Evolutionary conservation across 2,329 filamentous ascomycete genomes (phyloP).

Genomic region (Helicocarpus griseus): DNA sequence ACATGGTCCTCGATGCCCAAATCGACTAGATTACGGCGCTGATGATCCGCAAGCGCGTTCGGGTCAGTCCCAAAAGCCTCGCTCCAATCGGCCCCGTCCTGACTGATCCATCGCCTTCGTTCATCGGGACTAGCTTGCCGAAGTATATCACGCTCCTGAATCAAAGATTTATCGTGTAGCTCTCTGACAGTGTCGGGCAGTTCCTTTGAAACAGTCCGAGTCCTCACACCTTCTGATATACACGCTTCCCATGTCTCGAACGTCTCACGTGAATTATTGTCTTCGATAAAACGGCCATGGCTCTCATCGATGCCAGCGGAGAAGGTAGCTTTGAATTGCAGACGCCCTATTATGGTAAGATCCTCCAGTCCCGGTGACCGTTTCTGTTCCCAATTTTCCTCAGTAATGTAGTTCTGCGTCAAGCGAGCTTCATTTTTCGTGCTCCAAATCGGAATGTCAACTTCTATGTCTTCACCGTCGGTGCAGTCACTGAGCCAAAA

Average conservation of each 20-base stretch:
- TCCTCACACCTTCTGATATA: constrained; percentile 72
- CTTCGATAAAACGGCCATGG: constrained; percentile 71
- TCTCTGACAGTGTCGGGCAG: constrained; percentile 62
- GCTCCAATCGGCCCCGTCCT: constrained; percentile 75
- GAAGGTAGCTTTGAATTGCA: constrained; percentile 73
- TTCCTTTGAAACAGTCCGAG: constrained; percentile 59
- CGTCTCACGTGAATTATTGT: constrained; percentile 84
- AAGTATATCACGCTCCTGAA: constrained; percentile 70
- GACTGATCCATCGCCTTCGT: constrained; percentile 66
- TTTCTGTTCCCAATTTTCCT: constrained; percentile 56
- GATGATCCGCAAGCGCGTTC: constrained; percentile 45
- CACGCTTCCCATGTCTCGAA: constrained; percentile 94
- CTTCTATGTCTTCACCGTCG: constrained; percentile 65
- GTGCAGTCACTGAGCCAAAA: constrained; percentile 80
- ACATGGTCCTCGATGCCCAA: neutral
- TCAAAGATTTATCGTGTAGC: constrained; percentile 72
- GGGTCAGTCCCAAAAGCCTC: constrained; percentile 78
- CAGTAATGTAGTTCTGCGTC: constrained; percentile 85
- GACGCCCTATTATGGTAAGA: constrained; percentile 67
- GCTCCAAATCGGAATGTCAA: constrained; percentile 86
- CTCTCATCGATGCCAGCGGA: constrained; percentile 83
- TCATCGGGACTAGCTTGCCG: constrained; percentile 55
- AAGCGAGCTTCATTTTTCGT: constrained; percentile 66
- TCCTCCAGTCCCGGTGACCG: constrained; percentile 62
- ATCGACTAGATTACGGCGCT: constrained; percentile 33